Percentiles rank a stretch among this genome's conserved stretches.
Conservation (phyloP, 805 yeast species). For the Pichia gijzeniarum region DNA sequence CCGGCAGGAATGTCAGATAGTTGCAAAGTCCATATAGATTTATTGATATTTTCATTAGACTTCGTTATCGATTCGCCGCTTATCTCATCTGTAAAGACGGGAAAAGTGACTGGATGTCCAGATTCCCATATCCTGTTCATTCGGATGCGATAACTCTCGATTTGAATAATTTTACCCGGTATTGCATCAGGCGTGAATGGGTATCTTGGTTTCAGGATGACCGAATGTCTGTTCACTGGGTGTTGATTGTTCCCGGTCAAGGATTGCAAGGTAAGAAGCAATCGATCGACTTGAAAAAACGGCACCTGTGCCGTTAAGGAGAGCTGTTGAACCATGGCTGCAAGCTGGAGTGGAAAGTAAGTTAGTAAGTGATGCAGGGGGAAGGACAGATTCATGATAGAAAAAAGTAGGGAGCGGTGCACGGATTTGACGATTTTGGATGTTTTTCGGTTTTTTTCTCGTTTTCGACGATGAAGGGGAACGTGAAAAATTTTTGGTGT, state of each 20-base stretch:
- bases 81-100: not conserved
- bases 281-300: constrained; percentile 34
- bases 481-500: not conserved
- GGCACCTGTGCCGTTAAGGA: constrained; percentile 42
- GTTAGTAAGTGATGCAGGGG: no score
- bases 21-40: constrained; percentile 54
- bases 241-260: constrained; percentile 46
- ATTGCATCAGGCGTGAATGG: constrained; percentile 47
- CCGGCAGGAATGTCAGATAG: constrained; percentile 72
- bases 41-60: constrained; percentile 15
- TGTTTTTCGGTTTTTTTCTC: not conserved
- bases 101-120: constrained; percentile 1
- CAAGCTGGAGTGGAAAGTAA: not conserved
- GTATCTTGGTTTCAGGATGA: constrained; percentile 43
- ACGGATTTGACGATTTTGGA: not conserved
- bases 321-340: constrained; percentile 53
- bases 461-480: not conserved
- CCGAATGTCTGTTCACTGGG: constrained; percentile 40
- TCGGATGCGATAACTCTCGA: constrained; percentile 47
- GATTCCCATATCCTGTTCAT: constrained; percentile 41
- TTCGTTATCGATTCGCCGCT: constrained; percentile 16
- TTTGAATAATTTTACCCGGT: constrained; percentile 52
- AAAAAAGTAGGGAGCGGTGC: not conserved
- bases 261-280: constrained; percentile 43
- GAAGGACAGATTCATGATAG: no score